Base-by-base conservation (phyloP, 441 rosid genomes). In the Croton laevigatus region DNA sequence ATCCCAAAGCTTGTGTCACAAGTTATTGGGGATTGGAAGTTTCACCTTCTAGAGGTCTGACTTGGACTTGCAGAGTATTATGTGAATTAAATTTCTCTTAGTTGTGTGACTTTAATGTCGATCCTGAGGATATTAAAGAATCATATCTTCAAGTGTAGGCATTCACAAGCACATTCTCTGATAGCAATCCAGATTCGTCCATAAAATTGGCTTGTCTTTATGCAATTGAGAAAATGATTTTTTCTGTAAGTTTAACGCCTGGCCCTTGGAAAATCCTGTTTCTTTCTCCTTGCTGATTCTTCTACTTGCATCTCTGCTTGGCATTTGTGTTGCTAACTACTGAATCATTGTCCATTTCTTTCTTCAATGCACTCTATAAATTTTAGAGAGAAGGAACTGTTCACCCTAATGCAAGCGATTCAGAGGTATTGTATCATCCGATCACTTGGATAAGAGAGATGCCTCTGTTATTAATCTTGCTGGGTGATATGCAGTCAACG, bases 31-130 rank as follows among this genome's bases (percentile, higher is more conserved):
- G 66, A 72, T 71, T 87, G 91, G 97, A 89, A 82, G 77, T 76
- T 72, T 49, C 83, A 78, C 57, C 85, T 96, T 81, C 84, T 96
- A 54, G 88, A 91, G 99, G 98, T 93, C 78, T 62, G 73, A 72
- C 44, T 66, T 23, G 23, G 70, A 17, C 51, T 59, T 37, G 66
- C 11, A 23, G 65, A 57, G 53, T 46, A 62, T 62, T 65, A 53
- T 37, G 20, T 58, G 40, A 14, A 32, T 22, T 20, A 20, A 54
- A 53, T 68, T 27, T 37, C 65, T 64, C 62, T 69, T 68, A 61
- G 53, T 73, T 68, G 9, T 59, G 22, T 61, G 37, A 65, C 67
- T 12, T 8, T 58, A 60, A 37, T 48, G 48, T 59, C 54, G 38
- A 65, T 73, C 27, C 52, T 63, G 14, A 69, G 54, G 42, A 59